Conservation (phyloP, 768 basidiomycete genomes). For the Basidioascus undulatus region DNA sequence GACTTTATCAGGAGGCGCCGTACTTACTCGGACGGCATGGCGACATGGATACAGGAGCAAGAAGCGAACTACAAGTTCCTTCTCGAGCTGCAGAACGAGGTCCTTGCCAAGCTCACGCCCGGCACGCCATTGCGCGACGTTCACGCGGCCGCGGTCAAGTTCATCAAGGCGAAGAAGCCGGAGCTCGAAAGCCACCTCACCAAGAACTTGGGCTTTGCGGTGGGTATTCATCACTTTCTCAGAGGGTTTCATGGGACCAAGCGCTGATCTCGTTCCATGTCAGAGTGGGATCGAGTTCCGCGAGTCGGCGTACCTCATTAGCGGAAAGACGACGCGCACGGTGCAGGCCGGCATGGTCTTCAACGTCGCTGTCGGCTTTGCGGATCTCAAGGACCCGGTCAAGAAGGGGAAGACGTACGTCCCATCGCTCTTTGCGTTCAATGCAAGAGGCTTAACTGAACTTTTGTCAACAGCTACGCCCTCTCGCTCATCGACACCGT, state of each 20-base stretch:
- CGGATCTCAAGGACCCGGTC: constrained; percentile 48
- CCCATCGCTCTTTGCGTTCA: neutral
- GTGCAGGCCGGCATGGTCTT: constrained; percentile 64
- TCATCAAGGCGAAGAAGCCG: constrained; percentile 50
- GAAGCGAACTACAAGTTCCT: constrained; percentile 65
- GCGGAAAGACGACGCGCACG: constrained; percentile 46
- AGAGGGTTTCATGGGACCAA: neutral
- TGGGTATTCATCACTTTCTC: constrained; percentile 20
- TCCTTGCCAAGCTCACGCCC: constrained; percentile 52
- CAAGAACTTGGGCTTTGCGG: constrained; percentile 76
- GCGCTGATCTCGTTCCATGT: neutral
- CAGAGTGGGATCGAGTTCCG: constrained; percentile 93
- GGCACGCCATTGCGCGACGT: constrained; percentile 52
- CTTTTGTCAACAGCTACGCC: constrained; percentile 36
- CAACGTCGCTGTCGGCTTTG: constrained; percentile 62
- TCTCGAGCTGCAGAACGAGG: constrained; percentile 47
- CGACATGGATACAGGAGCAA: constrained; percentile 41
- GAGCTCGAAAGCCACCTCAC: constrained; percentile 62
- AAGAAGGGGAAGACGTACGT: constrained; percentile 41
- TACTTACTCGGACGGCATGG: neutral
- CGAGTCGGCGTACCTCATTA: constrained; percentile 60
- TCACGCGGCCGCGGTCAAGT: constrained; percentile 49
- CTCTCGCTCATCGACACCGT: constrained; percentile 74
- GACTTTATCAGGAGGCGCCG: neutral
- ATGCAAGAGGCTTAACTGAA: no score